Evolutionary conservation across 371 early-diverging fungal species (phyloP), one percentile per base, ranked within the genome.

Genomic region (Actinomortierella ambigua): DNA sequence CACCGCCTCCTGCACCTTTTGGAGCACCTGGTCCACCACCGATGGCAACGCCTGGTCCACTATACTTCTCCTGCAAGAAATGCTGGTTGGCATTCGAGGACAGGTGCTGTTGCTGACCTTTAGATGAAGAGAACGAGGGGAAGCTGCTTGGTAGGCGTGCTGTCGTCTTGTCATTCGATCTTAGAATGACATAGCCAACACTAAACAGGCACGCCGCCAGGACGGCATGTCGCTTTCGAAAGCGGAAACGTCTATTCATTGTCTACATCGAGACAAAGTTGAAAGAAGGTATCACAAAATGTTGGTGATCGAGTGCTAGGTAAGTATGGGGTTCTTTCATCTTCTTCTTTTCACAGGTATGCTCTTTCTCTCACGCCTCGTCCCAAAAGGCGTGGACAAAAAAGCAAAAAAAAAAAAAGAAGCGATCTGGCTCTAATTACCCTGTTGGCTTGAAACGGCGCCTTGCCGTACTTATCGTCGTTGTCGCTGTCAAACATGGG

Each of bases 381-480:
- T n/a, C n/a, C n/a, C n/a, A n/a, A n/a, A n/a, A n/a, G 50, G 11
- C 17, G 48, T 39, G 22, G 28, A 22, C 20, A 52, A 34, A 41
- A 43, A 28, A 17, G 50, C n/a, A 15, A 9, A 55, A 44, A 28
- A 14, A 15, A 51, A 11, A 24, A 15, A 28, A 40, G 24, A 42
- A 54, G 18, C 2, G 27, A 17, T 22, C 14, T 20, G 7, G 8
- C 29, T 26, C 15, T 15, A 29, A 20, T 8, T 52, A 65, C 61
- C 54, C 58, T 61, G 49, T 29, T 59, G 9, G 44, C 26, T 9
- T 57, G 34, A 14, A 65, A 7, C 14, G 71, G 71, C 1, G 57
- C 22, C 56, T 70, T 70, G 18, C 61, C 47, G 24, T 70, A 70
- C 59, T 70, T 70, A 59, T 70, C 58, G 42, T 70, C 71, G 18